Conservation (phyloP, 140 eudicot species). For the Flaveria floridana region DNA sequence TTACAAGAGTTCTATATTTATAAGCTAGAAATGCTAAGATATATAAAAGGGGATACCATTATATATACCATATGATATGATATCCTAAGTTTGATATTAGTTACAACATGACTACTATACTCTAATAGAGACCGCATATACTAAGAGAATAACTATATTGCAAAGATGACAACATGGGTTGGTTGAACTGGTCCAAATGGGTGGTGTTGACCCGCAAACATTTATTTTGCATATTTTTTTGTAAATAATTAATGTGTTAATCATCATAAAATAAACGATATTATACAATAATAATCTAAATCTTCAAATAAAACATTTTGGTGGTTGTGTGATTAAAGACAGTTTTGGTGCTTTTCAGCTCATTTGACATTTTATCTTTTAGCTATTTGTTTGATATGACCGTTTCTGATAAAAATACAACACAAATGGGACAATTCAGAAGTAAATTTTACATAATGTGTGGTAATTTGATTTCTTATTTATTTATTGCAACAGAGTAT, state of each 20-base stretch:
- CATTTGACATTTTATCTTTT: background rate
- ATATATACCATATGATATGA: background rate
- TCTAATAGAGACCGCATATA: background rate
- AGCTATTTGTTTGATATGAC: conserved; percentile 1
- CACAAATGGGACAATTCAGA: background rate
- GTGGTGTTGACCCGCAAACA: background rate
- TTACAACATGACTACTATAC: background rate
- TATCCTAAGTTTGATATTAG: background rate
- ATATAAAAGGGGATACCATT: background rate
- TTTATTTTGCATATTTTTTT: background rate
- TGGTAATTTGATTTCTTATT: conserved; percentile 22
- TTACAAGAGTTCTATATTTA: background rate
- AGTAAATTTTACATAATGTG: background rate
- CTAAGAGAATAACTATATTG: conserved; percentile 24
- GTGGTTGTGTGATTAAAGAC: background rate
- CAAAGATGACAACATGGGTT: conserved; percentile 21
- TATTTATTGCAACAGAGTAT: conserved; percentile 25
- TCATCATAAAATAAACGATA: background rate
- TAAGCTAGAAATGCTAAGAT: background rate
- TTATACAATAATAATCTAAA: background rate
- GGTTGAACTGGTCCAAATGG: conserved; percentile 14
- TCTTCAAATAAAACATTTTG: background rate
- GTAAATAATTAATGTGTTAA: background rate
- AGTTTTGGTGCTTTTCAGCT: background rate
- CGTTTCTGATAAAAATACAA: background rate